Percentiles rank a stretch among this genome's conserved stretches.
Evolutionary conservation across 192 early-diverging fungal species (phyloP).

Genomic region (Linnemannia hyalina): DNA sequence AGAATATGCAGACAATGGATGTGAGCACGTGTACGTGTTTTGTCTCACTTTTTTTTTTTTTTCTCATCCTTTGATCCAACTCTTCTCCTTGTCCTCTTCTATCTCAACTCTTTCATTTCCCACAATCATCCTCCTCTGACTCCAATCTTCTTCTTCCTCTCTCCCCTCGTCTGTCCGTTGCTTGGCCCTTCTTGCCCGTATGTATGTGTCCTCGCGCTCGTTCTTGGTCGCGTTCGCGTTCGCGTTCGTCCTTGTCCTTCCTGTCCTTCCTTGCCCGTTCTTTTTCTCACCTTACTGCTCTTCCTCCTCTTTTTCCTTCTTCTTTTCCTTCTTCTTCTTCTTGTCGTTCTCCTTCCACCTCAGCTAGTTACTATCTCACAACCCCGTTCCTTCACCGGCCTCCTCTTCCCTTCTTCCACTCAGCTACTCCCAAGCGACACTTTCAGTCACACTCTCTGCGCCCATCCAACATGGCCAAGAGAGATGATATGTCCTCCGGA

Average conservation of each 20-base stretch:
- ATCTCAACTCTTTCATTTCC: background rate
- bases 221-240: background rate
- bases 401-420: background rate
- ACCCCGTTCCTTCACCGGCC: background rate
- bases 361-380: background rate
- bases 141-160: background rate
- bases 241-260: background rate
- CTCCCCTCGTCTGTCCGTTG: background rate
- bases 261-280: background rate
- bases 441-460: background rate
- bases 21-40: background rate
- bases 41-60: background rate
- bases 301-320: background rate
- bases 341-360: background rate
- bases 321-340: background rate
- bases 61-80: background rate
- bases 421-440: background rate
- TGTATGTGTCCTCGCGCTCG: background rate
- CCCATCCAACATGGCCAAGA: slow-evolving; percentile 32
- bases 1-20: background rate
- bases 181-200: background rate
- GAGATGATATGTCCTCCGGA: slow-evolving; percentile 20
- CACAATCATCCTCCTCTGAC: too few species aligned
- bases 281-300: background rate
- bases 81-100: background rate